A percentile compares a stretch with the other conserved stretches of the same genome.
These are phyloP conservation scores for Odonthalia washingtoniensis DNA, from an alignment of 31 red algal species.

Conservation along the genomic window DNA sequence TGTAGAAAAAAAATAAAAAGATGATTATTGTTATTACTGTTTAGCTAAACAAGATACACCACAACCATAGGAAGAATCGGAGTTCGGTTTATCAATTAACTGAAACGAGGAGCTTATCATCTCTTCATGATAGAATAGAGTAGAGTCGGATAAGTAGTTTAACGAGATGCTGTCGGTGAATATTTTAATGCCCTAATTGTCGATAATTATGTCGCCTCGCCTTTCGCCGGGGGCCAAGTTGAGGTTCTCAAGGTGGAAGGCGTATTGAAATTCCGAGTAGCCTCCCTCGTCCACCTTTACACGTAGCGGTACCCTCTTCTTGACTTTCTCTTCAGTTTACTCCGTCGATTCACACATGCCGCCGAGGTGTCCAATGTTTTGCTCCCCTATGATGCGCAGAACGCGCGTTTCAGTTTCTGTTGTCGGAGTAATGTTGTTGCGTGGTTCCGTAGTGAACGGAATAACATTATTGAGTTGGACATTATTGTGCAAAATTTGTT, in stretches of 20 bases:
- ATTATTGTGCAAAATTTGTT: too few species aligned
- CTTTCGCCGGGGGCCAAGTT: neutral
- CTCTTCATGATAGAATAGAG: slow-evolving; percentile 90
- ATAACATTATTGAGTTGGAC: too few species aligned
- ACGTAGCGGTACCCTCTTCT: slow-evolving; percentile 47
- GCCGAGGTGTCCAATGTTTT: too few species aligned
- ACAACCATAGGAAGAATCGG: slow-evolving; percentile 95
- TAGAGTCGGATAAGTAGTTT: slow-evolving; percentile 75
- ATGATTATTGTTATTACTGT: neutral
- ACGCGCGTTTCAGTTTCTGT: too few species aligned
- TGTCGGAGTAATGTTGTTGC: too few species aligned
- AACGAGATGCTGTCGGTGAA: slow-evolving; percentile 88
- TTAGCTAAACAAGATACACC: slow-evolving; percentile 93
- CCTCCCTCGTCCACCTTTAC: slow-evolving; percentile 93
- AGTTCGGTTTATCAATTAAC: slow-evolving; percentile 91
- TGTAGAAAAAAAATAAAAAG: slow-evolving; percentile 21
- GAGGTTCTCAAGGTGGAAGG: slow-evolving; percentile 71
- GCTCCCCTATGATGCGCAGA: too few species aligned
- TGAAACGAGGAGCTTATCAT: slow-evolving; percentile 90
- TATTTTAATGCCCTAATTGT: slow-evolving; percentile 75
- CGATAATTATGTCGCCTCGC: slow-evolving; percentile 79
- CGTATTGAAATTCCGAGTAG: slow-evolving; percentile 96
- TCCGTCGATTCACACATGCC: neutral
- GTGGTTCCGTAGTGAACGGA: too few species aligned
- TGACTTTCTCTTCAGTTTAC: neutral